Base-by-base conservation (phyloP, 164 flowering plant species). In the Aristolochia californica region DNA sequence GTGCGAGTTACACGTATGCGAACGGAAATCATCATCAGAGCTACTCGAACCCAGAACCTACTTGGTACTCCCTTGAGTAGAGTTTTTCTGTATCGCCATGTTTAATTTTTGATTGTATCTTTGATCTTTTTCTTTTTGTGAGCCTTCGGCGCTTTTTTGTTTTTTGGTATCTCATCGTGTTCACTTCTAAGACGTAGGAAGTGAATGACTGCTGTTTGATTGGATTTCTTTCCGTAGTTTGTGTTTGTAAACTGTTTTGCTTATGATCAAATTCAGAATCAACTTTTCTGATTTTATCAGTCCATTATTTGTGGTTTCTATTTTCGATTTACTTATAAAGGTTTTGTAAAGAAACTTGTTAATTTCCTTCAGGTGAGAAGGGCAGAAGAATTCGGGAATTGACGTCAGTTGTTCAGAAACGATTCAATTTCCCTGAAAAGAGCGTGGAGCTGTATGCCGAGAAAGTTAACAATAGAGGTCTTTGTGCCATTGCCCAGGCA, bases 11-110 rank as follows among this genome's bases (percentile, higher is more conserved):
- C 89, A 17, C 86, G 86, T 12, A 76, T 79, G 84, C 66, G 84
- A 4, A 83, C 89, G 9, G 90, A 84, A 75, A 84, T 82, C 72
- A 78, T 84, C 68, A 82, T 84, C 69, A 66, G 87, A 4, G 90
- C 87, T 23, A 80, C 85, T 12, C 72, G 86, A 3, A 78, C 83
- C 18, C 82, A 81, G 60, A 81, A 81, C n/a, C 83, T 83, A 20
- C 78, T 83, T 3, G 88, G 88, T 82, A 64, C 56, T 26, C n/a
- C 25, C 25, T 30, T 5, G 5, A 12, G 16, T 55, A 17, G 44
- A 4, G 7, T 2, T 55, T 18, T 53, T 38, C 9, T 17, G 25
- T 10, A 24, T 52, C 30, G 49, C 13, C 13, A 21, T 38, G 3
- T 28, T 38, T 30, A 16, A 13, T 45, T 30, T 34, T 25, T 13